Evolutionary conservation across 495 filamentous ascomycete genomes (phyloP).

Genomic region (Bombardia bombarda): DNA sequence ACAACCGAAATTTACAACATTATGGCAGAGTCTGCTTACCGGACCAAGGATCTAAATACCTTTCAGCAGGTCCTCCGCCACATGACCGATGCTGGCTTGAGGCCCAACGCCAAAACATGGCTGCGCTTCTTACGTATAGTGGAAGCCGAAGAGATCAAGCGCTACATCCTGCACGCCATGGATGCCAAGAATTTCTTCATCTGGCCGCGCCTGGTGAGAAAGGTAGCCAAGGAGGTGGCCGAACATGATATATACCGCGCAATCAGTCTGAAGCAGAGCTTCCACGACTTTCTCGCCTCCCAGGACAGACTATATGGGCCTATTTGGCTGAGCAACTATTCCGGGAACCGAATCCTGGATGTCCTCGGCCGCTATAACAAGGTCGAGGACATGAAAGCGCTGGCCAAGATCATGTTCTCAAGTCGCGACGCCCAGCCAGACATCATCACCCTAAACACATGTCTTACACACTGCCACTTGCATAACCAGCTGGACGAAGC

Average conservation of each 20-base stretch:
- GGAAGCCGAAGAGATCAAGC: conserved; percentile 26
- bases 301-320: conserved; percentile 28
- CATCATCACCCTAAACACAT: conserved; percentile 25
- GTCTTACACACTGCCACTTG: conserved; percentile 23
- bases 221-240: conserved; percentile 26
- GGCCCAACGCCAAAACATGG: conserved; percentile 30
- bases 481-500: conserved; percentile 10
- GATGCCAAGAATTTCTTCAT: conserved; percentile 16
- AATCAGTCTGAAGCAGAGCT: conserved; percentile 12
- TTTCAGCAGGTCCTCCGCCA: conserved; percentile 23
- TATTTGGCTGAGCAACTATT: conserved; percentile 26
- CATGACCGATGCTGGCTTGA: conserved; percentile 23
- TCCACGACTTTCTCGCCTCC: conserved; percentile 16
- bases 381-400: conserved; percentile 12
- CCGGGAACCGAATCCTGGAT: conserved; percentile 25
- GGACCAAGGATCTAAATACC: conserved; percentile 17
- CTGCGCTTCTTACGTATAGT: conserved; percentile 30
- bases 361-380: conserved; percentile 18
- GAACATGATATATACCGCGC: conserved; percentile 23
- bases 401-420: conserved; percentile 20
- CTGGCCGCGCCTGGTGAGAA: conserved; percentile 8
- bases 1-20: conserved; percentile 27
- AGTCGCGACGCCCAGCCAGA: conserved; percentile 6
- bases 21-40: conserved; percentile 23
- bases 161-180: conserved; percentile 27